A percentile compares a stretch with the other conserved stretches of the same genome.
Conservation (phyloP, 2,329 filamentous ascomycete species). For the Xenoacremonium recifei region DNA sequence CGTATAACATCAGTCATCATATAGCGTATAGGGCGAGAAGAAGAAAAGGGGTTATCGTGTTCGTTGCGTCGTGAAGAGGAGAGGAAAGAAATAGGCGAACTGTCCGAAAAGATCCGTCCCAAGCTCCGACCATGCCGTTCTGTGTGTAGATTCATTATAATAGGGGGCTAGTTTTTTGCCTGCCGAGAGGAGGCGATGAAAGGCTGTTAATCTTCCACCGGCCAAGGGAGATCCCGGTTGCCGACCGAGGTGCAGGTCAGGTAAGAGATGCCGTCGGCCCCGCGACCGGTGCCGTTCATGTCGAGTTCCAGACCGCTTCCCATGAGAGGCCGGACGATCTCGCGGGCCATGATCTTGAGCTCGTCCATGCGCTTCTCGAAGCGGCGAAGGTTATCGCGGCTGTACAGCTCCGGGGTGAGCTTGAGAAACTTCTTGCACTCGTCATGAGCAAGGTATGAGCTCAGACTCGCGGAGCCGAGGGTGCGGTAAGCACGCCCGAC, state of each 20-base stretch:
- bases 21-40: no score
- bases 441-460: slow-evolving; percentile 75
- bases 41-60: no score
- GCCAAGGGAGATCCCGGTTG: slow-evolving; percentile 52
- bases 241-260: slow-evolving; percentile 50
- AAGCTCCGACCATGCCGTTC: no score
- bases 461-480: slow-evolving; percentile 60
- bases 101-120: no score
- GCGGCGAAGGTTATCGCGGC: slow-evolving; percentile 76
- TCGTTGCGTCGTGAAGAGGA: no score
- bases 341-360: slow-evolving; percentile 78
- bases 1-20: no score
- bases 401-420: slow-evolving; percentile 77
- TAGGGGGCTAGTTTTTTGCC: no score
- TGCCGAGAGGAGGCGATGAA: background rate
- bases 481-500: slow-evolving; percentile 75
- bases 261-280: slow-evolving; percentile 45
- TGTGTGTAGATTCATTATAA: no score
- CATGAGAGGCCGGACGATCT: slow-evolving; percentile 83
- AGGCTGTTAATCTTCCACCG: slow-evolving; percentile 32
- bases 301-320: slow-evolving; percentile 82
- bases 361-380: slow-evolving; percentile 90
- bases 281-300: slow-evolving; percentile 43
- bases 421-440: slow-evolving; percentile 91
- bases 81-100: no score